Conservation (phyloP, 345 rosid species). For the Gossypium ekmanianum region DNA sequence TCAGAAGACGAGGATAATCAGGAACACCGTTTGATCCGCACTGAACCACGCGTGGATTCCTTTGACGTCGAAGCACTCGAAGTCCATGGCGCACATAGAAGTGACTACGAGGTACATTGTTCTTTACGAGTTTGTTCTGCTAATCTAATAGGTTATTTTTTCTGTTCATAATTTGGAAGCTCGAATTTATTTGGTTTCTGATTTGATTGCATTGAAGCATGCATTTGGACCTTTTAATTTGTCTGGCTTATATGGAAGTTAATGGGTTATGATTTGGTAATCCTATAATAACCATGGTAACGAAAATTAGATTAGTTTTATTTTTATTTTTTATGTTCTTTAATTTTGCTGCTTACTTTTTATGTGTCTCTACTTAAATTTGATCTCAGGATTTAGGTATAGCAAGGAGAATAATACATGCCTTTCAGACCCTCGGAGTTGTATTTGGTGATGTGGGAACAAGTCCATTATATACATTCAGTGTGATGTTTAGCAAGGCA, state of each 20-base stretch:
- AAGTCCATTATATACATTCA: slow-evolving; percentile 92
- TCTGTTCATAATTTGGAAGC: not conserved
- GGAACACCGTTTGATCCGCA: slow-evolving; percentile 81
- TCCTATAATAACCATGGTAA: not conserved
- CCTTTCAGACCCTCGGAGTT: slow-evolving; percentile 90
- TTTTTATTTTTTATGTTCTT: too few species aligned
- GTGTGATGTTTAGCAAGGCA: slow-evolving; percentile 89
- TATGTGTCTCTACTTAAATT: slow-evolving; percentile 1
- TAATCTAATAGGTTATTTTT: not conserved
- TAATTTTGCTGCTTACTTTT: not conserved
- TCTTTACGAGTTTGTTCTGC: not conserved
- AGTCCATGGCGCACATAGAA: slow-evolving; percentile 74
- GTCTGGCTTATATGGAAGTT: too few species aligned
- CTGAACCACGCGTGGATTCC: slow-evolving; percentile 81
- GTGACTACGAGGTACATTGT: slow-evolving; percentile 62
- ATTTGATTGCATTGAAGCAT: not conserved
- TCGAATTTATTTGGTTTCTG: not conserved
- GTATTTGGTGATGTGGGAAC: slow-evolving; percentile 99
- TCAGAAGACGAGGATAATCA: slow-evolving; percentile 76
- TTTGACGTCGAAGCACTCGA: slow-evolving; percentile 98
- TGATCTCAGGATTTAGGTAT: slow-evolving; percentile 65
- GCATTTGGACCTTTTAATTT: not conserved
- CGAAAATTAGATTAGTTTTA: not conserved
- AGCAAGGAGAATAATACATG: slow-evolving; percentile 73
- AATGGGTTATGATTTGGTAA: too few species aligned